Percentiles rank a stretch among this genome's conserved stretches.
phyloP scores from a whole-genome alignment of 2,329 filamentous ascomycete species.

The Colletotrichum sidae region DNA sequence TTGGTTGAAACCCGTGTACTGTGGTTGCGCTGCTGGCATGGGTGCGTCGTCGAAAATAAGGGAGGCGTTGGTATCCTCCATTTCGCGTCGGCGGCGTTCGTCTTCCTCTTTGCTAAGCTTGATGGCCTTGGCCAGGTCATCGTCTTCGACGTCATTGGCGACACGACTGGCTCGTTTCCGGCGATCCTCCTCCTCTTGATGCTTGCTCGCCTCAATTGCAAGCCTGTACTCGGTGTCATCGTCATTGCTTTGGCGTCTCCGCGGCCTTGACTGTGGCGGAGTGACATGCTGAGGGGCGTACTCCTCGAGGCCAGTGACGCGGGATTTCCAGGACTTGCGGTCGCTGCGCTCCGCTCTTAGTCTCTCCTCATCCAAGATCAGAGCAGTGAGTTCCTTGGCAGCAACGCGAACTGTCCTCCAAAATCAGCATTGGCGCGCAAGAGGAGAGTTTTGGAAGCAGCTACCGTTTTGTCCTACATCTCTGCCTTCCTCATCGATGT shows the following conservation, averaged over 20 bases:
- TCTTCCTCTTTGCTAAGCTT: conserved; percentile 96
- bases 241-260: conserved; percentile 66
- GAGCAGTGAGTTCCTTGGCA: conserved; percentile 92
- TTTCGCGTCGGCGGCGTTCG: conserved; percentile 84
- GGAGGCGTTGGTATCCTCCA: conserved; percentile 86
- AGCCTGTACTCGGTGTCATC: conserved; percentile 92
- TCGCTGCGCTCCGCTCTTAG: conserved; percentile 90
- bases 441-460: conserved; percentile 41
- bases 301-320: conserved; percentile 93
- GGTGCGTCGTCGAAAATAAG: conserved; percentile 90
- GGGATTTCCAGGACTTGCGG: conserved; percentile 95
- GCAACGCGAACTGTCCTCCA: conserved; percentile 83
- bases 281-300: conserved; percentile 63
- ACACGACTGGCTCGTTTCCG: conserved; percentile 75
- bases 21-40: conserved; percentile 65
- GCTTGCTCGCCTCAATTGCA: conserved; percentile 94
- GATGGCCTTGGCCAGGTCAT: conserved; percentile 94
- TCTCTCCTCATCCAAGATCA: conserved; percentile 94
- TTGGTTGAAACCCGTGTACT: conserved; percentile 92
- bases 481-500: conserved; percentile 93
- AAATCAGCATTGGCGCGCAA: conserved; percentile 43
- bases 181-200: conserved; percentile 91
- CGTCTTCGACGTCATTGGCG: conserved; percentile 71
- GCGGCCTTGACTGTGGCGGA: conserved; percentile 51
- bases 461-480: conserved; percentile 97